Conservation (phyloP, 345 rosid species). For the Atalantia buxifolia region DNA sequence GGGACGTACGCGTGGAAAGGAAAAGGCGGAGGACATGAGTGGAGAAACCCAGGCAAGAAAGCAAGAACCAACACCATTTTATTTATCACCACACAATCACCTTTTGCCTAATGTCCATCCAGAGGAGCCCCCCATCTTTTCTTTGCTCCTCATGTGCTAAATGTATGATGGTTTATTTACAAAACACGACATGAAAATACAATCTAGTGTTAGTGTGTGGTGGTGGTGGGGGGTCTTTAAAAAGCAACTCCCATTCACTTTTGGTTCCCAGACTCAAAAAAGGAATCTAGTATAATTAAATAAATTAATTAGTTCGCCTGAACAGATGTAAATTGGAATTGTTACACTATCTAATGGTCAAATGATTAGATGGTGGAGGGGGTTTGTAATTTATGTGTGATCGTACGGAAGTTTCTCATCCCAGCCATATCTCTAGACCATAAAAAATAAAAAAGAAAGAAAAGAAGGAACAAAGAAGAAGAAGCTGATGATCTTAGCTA, state of each 20-base stretch:
- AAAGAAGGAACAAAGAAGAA: too few species aligned
- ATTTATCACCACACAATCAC: not conserved
- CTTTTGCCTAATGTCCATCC: not conserved
- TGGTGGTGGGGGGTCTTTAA: not conserved
- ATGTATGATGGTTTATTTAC: not conserved
- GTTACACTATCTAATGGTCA: not conserved
- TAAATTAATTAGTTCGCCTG: not conserved
- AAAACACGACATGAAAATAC: constrained; percentile 5
- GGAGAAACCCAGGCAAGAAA: constrained; percentile 50
- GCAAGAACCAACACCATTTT: constrained; percentile 18
- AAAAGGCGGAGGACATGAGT: constrained; percentile 35
- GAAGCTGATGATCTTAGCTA: not conserved
- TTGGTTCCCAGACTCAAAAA: not conserved
- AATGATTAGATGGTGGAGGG: not conserved
- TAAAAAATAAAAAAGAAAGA: too few species aligned
- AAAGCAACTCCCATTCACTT: not conserved
- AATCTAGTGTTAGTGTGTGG: constrained; percentile 7
- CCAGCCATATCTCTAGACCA: not conserved
- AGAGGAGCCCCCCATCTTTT: not conserved
- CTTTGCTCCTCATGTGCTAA: not conserved
- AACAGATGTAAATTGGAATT: not conserved
- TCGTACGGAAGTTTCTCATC: constrained; percentile 3
- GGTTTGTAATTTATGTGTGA: not conserved
- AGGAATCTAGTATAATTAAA: not conserved
- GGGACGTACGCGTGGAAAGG: constrained; percentile 24